Evolutionary conservation across 2,329 filamentous ascomycete genomes (phyloP).

Genomic region (Neodidymelliopsis sp.): DNA sequence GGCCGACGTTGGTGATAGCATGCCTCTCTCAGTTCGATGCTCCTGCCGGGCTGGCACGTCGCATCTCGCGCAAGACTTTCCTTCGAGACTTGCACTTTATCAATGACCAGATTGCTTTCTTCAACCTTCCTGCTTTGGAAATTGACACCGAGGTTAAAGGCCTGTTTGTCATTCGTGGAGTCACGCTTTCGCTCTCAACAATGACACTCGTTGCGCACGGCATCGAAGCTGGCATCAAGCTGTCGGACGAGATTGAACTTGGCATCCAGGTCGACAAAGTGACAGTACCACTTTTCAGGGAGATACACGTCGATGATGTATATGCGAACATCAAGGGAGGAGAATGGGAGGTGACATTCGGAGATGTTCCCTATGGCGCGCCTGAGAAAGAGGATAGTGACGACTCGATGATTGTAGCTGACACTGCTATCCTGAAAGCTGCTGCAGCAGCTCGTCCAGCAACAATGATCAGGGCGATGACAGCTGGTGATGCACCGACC

Average conservation of each 20-base stretch:
- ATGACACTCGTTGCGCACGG: constrained; percentile 61
- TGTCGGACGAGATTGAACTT: constrained; percentile 62
- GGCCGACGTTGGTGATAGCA: constrained; percentile 52
- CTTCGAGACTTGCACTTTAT: constrained; percentile 58
- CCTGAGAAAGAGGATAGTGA: constrained; percentile 48
- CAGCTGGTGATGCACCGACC: constrained; percentile 48
- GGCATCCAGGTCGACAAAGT: constrained; percentile 61
- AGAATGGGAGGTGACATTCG: constrained; percentile 60
- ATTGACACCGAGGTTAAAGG: constrained; percentile 63
- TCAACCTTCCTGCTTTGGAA: constrained; percentile 60
- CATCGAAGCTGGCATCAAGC: constrained; percentile 61
- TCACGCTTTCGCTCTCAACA: constrained; percentile 60
- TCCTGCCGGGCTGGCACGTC: constrained; percentile 48
- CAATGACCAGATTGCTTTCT: constrained; percentile 59
- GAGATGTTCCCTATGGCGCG: constrained; percentile 34
- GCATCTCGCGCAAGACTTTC: constrained; percentile 46
- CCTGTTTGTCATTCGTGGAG: constrained; percentile 60
- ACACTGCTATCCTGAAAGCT: constrained; percentile 57
- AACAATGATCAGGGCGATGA: constrained; percentile 47
- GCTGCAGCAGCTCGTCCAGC: constrained; percentile 39
- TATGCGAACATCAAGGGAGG: constrained; percentile 64
- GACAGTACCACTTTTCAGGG: constrained; percentile 57
- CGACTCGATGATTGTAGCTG: constrained; percentile 52
- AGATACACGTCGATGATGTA: constrained; percentile 61
- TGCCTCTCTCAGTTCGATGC: constrained; percentile 58